Percentiles rank a stretch among this genome's conserved stretches.
phyloP scores from a whole-genome alignment of 768 basidiomycete species.

The Hysterangium stoloniferum region DNA sequence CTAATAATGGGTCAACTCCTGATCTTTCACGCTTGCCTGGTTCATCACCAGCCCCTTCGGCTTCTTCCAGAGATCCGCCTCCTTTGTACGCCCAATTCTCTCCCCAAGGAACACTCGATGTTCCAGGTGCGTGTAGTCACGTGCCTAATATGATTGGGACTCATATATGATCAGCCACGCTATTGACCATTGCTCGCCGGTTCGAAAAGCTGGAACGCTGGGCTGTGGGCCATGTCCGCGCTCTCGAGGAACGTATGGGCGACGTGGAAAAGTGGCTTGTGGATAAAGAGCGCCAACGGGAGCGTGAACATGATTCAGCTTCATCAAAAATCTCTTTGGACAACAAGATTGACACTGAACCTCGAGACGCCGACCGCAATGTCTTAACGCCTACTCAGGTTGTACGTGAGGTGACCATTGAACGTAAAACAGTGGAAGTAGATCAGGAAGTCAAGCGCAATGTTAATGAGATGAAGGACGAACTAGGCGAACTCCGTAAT shows the following conservation, averaged over 20 bases:
- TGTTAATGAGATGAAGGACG: conserved; percentile 53
- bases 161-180: conserved; percentile 35
- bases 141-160: neutral
- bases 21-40: conserved; percentile 52
- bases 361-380: neutral
- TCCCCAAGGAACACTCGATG: conserved; percentile 61
- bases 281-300: conserved; percentile 70
- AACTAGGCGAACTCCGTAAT: conserved; percentile 65
- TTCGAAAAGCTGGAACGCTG: conserved; percentile 89
- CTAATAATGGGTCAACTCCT: conserved; percentile 21
- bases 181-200: conserved; percentile 66
- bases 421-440: conserved; percentile 7
- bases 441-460: conserved; percentile 29
- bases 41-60: conserved; percentile 36
- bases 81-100: conserved; percentile 76
- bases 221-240: conserved; percentile 83
- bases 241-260: conserved; percentile 85
- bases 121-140: conserved; percentile 30
- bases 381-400: conserved; percentile 6
- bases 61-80: conserved; percentile 49
- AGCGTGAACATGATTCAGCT: conserved; percentile 21
- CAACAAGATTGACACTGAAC: neutral
- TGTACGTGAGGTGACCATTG: conserved; percentile 14
- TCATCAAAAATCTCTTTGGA: conserved; percentile 1
- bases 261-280: conserved; percentile 89